Base-by-base conservation (phyloP, 2,329 filamentous ascomycete genomes). In the Graphiopsis chlorocephala region DNA sequence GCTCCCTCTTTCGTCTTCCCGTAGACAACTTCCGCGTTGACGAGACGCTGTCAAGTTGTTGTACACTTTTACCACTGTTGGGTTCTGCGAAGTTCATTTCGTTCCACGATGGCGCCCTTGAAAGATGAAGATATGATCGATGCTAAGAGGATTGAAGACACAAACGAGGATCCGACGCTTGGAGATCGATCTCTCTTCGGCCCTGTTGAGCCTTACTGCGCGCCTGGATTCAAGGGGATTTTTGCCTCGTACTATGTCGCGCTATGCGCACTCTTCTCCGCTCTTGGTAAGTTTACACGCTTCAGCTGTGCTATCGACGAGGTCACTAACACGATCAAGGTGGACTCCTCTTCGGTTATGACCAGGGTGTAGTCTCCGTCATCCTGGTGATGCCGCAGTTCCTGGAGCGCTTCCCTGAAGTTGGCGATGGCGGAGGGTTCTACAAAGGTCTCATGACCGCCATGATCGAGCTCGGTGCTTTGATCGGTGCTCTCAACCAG, bases 311-410 rank as follows among this genome's bases (percentile, higher is more conserved):
- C 14, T 4, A 29, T 14, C 10, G 7, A 20, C 12, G 17, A 17
- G 29, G 10, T 12, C 12, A 35, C 60, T 62, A 25, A 62, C 48
- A 55, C 47, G 31, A 23, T 25, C 20, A 10, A 62, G 61, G 61
- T 20, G 61, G 61, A 14, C 38, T 64, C 14, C 61, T 64, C 14
- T 64, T 64, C 26, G 61, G 61, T 31, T 64, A 64, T 33, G 80
- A 79, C 64, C 80, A 82, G 67, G 74, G 74, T 31, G 70, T 75
- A 8, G 69, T 76, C 10, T 69, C 66, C 4, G 75, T 82, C 53
- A 81, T 82, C 65, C 75, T 81, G 11, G 76, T 79, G 17, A 82
- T 82, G 78, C 71, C 74, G 0, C 78, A 82, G 58, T 83, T 83
- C 65, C 75, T 80, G 26, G 62, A 72, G 0, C 68, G 68, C 1